phyloP scores from a whole-genome alignment of 306 rosid genomes.

The Oxytropis ochrocephala region DNA sequence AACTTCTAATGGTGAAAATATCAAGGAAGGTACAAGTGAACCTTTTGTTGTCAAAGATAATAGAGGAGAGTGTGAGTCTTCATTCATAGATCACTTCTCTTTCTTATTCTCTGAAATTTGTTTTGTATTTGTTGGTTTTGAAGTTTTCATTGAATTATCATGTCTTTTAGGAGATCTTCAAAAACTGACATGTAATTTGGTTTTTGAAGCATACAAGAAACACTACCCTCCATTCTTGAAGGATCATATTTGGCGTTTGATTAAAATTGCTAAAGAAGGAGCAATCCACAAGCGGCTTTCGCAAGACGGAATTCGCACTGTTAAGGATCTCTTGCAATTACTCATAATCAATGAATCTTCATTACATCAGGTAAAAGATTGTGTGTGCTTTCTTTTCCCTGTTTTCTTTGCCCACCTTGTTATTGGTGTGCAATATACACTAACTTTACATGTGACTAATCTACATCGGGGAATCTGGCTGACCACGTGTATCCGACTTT shows the following conservation, averaged over 20 bases:
- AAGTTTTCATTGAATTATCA: neutral
- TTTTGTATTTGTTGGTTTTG: neutral
- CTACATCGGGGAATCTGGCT: too few species aligned
- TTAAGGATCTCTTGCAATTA: slow-evolving; percentile 39
- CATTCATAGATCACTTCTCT: neutral
- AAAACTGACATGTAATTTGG: slow-evolving; percentile 8
- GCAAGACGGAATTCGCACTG: slow-evolving; percentile 17
- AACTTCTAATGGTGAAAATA: neutral
- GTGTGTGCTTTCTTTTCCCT: neutral
- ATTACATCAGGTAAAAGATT: slow-evolving; percentile 31
- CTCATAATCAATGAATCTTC: slow-evolving; percentile 16
- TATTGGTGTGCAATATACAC: too few species aligned
- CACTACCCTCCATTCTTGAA: slow-evolving; percentile 47
- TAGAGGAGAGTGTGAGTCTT: slow-evolving; percentile 57
- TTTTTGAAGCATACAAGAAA: slow-evolving; percentile 47
- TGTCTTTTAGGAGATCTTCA: neutral
- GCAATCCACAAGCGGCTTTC: slow-evolving; percentile 23
- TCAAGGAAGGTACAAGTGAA: slow-evolving; percentile 55
- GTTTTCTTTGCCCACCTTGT: too few species aligned
- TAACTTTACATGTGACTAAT: too few species aligned
- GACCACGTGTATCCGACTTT: too few species aligned
- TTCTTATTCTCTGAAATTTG: neutral
- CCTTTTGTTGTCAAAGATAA: slow-evolving; percentile 55
- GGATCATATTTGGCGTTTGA: slow-evolving; percentile 62
- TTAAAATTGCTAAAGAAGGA: slow-evolving; percentile 46